Evolutionary conservation across 768 basidiomycete species (phyloP).

Genomic region (Leccinum arenicola): DNA sequence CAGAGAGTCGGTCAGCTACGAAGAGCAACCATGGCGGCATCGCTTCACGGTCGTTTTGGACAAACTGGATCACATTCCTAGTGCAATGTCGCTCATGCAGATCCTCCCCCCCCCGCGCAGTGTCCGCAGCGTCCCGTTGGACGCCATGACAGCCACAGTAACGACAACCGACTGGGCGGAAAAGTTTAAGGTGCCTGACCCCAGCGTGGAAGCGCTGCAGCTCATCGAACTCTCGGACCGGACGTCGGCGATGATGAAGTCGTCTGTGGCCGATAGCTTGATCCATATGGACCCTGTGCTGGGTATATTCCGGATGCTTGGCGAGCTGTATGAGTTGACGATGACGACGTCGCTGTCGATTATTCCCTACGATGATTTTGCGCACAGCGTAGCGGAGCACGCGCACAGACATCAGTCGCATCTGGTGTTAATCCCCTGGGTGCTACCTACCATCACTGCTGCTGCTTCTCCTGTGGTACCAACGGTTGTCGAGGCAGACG

Average conservation of each 20-base stretch:
- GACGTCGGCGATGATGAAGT: constrained; percentile 61
- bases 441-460: constrained; percentile 40
- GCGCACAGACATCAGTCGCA: constrained; percentile 59
- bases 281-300: constrained; percentile 72
- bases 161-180: constrained; percentile 8
- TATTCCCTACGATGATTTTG: constrained; percentile 73
- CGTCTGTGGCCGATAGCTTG: constrained; percentile 62
- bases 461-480: not conserved
- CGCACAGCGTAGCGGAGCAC: constrained; percentile 65
- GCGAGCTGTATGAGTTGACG: constrained; percentile 63
- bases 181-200: constrained; percentile 18
- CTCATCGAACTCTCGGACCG: constrained; percentile 80
- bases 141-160: constrained; percentile 11
- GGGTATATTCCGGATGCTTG: constrained; percentile 74
- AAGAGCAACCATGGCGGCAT: constrained; percentile 38
- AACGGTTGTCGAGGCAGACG: constrained; percentile 6
- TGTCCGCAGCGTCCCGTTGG: not conserved
- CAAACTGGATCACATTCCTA: constrained; percentile 83
- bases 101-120: constrained; percentile 54
- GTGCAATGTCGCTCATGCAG: constrained; percentile 87
- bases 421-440: constrained; percentile 83
- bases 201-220: constrained; percentile 73
- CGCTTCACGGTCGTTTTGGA: constrained; percentile 86
- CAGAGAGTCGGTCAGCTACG: constrained; percentile 6
- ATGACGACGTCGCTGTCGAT: constrained; percentile 68